phyloP scores from a whole-genome alignment of 352 stramenopile genomes.

The Pythium sp. region DNA sequence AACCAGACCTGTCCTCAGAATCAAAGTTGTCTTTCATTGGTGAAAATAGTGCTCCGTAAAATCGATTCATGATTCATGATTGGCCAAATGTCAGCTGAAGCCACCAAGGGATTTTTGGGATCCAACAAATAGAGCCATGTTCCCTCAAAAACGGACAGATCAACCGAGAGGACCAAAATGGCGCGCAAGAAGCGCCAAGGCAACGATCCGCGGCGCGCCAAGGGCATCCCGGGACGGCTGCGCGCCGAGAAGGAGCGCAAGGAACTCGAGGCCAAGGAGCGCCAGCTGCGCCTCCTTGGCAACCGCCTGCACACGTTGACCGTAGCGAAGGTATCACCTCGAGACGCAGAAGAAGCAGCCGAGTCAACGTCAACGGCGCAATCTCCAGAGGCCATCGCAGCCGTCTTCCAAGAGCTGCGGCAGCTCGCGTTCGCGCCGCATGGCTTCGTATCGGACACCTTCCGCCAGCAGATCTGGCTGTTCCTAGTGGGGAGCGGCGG shows the following conservation, averaged over 20 bases:
- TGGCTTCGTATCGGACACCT: constrained; percentile 55
- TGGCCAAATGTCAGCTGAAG: background rate
- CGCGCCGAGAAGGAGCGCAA: constrained; percentile 38
- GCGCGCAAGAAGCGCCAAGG: constrained; percentile 32
- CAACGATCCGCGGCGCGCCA: constrained; percentile 25
- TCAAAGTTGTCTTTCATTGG: background rate
- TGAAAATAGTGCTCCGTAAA: background rate
- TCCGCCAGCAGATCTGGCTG: constrained; percentile 62
- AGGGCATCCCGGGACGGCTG: constrained; percentile 31
- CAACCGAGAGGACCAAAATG: constrained; percentile 19
- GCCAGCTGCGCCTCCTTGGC: constrained; percentile 35
- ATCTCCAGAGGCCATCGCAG: constrained; percentile 2
- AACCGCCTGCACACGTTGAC: constrained; percentile 25
- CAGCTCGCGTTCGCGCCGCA: constrained; percentile 50
- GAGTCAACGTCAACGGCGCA: background rate
- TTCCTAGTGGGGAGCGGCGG: constrained; percentile 39
- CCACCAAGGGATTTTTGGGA: background rate
- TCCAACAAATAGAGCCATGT: background rate
- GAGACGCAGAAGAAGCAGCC: constrained; percentile 18
- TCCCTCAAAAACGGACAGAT: constrained; percentile 2
- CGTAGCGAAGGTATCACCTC: background rate
- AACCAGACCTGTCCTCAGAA: background rate
- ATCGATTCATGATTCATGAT: background rate
- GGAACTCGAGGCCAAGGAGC: constrained; percentile 51
- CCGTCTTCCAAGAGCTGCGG: constrained; percentile 51